Base-by-base conservation (phyloP, 164 flowering plant species). In the Berberis thunbergii region DNA sequence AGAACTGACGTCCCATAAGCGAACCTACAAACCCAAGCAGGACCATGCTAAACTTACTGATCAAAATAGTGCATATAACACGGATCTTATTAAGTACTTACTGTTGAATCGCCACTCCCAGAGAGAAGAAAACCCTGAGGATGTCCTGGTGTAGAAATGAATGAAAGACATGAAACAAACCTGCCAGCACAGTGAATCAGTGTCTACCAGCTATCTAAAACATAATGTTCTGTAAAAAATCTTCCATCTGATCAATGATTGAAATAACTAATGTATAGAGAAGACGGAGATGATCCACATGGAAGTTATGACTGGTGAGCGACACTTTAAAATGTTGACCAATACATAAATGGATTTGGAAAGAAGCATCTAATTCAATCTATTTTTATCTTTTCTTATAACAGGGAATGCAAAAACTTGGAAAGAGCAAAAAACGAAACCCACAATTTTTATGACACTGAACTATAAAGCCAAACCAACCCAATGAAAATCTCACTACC, bases 41-140 rank as follows among this genome's bases (percentile, higher is more conserved):
- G 49, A 62, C 44, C 48, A 64, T 54, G 39, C 52, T 49, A 48
- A 56, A 13, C 50, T 60, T 6, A 49, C 49, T 10, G 59, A 54
- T 43, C 12, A 61, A 64, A 61, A 11, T 6, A 26, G 44, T 10
- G 38, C 43, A 12, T 11, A 43, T 61, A 38, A 60, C 49, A 43
- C 41, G 6, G 56, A n/a, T 43, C 4, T 53, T 63, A 57, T 39
- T 46, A 64, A 64, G 54, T 54, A 77, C 93, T 81, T 61, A 91
- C 99, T 2, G 93, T 88, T 70, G 97, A 84, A 83, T 94, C 99
- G 70, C 99, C 99, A 76, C 99, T 79, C 69, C 99, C 99, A 69
- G 99, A 94, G 66, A 89, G 75, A 50, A 94, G 90, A 75, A 79
- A 77, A 4, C 85, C 88, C 40, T 77, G 73, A 0, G 81, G 80